Conservation (phyloP, 2,329 filamentous ascomycete genomes). For the Dactylellina parvicollis region DNA sequence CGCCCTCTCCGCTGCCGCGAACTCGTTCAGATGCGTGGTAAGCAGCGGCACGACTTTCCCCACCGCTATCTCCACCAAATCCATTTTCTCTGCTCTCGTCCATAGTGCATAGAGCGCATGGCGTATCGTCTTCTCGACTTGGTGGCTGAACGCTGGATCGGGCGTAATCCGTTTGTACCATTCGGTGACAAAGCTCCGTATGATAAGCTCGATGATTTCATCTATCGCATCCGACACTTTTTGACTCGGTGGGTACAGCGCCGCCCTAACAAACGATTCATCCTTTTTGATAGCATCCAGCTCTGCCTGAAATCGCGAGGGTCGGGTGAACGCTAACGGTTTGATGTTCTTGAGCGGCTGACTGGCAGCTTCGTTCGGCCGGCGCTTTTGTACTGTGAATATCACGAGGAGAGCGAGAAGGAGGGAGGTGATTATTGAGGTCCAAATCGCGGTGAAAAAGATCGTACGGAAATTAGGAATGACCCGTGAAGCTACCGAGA, state of each 20-base stretch:
- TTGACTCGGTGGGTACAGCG: slow-evolving; percentile 79
- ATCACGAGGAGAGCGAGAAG: slow-evolving; percentile 12
- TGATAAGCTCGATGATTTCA: slow-evolving; percentile 76
- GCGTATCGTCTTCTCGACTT: slow-evolving; percentile 84
- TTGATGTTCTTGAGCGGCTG: slow-evolving; percentile 55
- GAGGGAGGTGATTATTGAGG: slow-evolving; percentile 44
- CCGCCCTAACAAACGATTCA: slow-evolving; percentile 58
- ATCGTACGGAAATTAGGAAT: slow-evolving; percentile 52
- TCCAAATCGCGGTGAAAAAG: slow-evolving; percentile 52
- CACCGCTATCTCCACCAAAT: slow-evolving; percentile 84
- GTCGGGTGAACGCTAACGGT: slow-evolving; percentile 55
- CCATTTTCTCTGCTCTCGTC: slow-evolving; percentile 77
- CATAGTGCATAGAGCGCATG: slow-evolving; percentile 75
- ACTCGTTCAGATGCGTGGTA: slow-evolving; percentile 87
- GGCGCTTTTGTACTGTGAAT: slow-evolving; percentile 28
- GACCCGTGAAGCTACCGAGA: slow-evolving; percentile 45
- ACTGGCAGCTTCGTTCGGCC: slow-evolving; percentile 42
- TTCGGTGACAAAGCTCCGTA: slow-evolving; percentile 83
- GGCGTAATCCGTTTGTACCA: slow-evolving; percentile 91
- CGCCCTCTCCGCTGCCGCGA: slow-evolving; percentile 85
- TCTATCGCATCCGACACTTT: slow-evolving; percentile 83
- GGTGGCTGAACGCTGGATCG: slow-evolving; percentile 81
- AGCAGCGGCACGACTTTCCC: slow-evolving; percentile 86
- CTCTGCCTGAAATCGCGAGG: slow-evolving; percentile 53
- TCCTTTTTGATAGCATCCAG: slow-evolving; percentile 53